Evolutionary conservation across 495 filamentous ascomycete genomes (phyloP).

Genomic region (Penicillium argentinense): DNA sequence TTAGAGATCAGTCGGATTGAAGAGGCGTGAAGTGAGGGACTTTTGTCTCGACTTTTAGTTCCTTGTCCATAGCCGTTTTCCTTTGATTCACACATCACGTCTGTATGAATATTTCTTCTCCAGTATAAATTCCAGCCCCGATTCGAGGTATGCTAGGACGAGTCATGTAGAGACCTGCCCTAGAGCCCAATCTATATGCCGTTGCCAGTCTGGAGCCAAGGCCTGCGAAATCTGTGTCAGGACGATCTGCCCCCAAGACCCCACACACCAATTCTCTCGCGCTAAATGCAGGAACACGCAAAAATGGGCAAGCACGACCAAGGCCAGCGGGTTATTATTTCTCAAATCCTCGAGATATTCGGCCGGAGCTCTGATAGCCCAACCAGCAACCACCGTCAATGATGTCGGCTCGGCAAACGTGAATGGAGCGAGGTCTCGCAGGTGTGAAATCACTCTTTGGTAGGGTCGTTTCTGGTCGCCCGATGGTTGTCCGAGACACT

Average conservation of each 20-base stretch:
- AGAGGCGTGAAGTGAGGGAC: neutral
- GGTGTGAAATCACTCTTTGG: neutral
- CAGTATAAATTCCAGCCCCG: too few species aligned
- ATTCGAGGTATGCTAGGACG: too few species aligned
- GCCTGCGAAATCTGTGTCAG: conserved; percentile 16
- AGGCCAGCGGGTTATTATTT: conserved; percentile 13
- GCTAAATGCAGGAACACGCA: conserved; percentile 22
- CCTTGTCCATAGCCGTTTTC: neutral
- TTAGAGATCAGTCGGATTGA: conserved; percentile 11
- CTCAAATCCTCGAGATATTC: conserved; percentile 18
- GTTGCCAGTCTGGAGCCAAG: conserved; percentile 14
- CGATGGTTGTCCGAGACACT: neutral
- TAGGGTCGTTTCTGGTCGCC: conserved; percentile 11
- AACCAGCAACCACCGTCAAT: conserved; percentile 23
- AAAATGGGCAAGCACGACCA: conserved; percentile 28
- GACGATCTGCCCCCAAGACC: conserved; percentile 19
- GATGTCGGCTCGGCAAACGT: conserved; percentile 20
- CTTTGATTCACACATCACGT: neutral
- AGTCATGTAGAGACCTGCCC: conserved; percentile 3
- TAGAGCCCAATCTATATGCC: conserved; percentile 21
- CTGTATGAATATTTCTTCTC: neutral
- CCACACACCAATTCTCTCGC: conserved; percentile 23
- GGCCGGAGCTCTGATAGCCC: conserved; percentile 17
- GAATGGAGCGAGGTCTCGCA: conserved; percentile 14
- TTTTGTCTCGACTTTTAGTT: neutral